phyloP scores from a whole-genome alignment of 441 rosid species.

The Syzygium syzygioides region DNA sequence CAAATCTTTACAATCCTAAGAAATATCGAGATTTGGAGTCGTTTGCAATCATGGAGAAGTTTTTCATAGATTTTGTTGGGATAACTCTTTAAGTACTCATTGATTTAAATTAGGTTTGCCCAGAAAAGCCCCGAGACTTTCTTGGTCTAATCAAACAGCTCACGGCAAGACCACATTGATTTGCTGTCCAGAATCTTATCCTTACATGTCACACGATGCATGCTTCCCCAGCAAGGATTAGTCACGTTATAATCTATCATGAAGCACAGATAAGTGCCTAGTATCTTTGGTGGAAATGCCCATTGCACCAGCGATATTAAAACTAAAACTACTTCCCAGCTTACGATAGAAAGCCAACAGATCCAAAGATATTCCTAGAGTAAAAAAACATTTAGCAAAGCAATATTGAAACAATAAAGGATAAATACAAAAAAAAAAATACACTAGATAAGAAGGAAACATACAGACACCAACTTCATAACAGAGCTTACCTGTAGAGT shows the following conservation, averaged over 20 bases:
- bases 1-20: neutral
- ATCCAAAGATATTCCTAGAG: neutral
- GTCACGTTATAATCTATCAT: neutral
- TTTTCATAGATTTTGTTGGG: neutral
- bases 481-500: slow-evolving; percentile 49
- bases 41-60: neutral
- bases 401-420: neutral
- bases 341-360: neutral
- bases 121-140: neutral
- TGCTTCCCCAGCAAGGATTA: neutral
- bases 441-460: neutral
- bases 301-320: neutral
- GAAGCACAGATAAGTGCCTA: neutral
- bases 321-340: neutral
- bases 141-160: neutral
- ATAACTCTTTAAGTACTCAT: neutral
- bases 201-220: neutral
- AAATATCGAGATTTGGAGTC: neutral
- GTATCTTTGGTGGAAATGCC: neutral
- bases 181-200: neutral
- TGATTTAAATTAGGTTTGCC: neutral
- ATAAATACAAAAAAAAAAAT: neutral
- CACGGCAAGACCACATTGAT: neutral
- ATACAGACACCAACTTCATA: neutral
- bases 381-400: neutral